Evolutionary conservation across 2,329 filamentous ascomycete genomes (phyloP), one percentile per base, ranked within the genome.

Genomic region (Rhytidhysteron rufulum): DNA sequence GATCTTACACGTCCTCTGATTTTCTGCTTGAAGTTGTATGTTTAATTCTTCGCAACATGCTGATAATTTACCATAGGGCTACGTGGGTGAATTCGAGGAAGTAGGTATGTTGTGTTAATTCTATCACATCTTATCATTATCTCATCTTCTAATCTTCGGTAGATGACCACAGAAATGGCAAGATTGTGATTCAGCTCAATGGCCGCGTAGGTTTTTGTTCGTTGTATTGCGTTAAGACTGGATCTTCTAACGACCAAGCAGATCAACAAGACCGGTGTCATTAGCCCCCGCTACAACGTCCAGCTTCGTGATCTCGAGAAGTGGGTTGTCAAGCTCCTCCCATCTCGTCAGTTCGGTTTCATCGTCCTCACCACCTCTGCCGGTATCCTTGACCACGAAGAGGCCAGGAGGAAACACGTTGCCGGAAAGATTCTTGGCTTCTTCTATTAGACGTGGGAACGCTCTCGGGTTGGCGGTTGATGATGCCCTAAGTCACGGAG

Each of bases 321-420:
- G 82, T 98, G 93, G 93, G 89, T 97, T 65, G 88, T 95, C 78
- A 95, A 95, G 84, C 86, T 98, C 69, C 83, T 98, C 54, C 93
- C 93, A 58, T 90, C 93, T 58, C 93, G 93, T 96, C 93, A 98
- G 78, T 98, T 98, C 82, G 93, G 93, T 68, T 96, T 89, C 79
- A 88, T 98, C 68, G 89, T 98, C 75, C 86, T 98, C 66, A 98
- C 93, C 73, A 98, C 93, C 75, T 96, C 90, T 47, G 89, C 93
- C 54, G 93, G 93, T 73, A 98, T 98, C 75, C 97, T 98, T 91
- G 93, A 98, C 80, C 93, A 98, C 80, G 93, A 98, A 82, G 93
- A 98, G 84, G 93, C 93, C 60, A 82, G 93, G 70, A 82, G 93
- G 74, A 97, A 97, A 85, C 93, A 98, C 80, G 93, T 97, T 69